Conservation (phyloP, 805 yeast genomes). For the Yarrowia deformans region DNA sequence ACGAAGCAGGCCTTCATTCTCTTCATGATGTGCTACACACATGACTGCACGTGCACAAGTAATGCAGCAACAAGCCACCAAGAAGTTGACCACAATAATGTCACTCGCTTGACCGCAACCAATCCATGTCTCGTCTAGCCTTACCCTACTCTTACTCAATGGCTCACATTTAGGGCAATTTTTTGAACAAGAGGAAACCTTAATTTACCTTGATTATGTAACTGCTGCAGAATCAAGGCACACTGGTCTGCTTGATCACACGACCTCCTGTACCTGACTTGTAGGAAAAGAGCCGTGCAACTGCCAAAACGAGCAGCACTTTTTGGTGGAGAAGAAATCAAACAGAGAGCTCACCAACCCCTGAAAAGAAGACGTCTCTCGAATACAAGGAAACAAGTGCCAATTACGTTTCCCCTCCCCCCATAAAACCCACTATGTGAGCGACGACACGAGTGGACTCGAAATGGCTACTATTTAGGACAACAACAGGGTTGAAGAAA, state of each 20-base stretch:
- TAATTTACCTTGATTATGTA: slow-evolving; percentile 36
- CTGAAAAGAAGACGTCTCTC: not conserved
- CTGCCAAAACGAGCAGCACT: not conserved
- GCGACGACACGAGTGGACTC: not conserved
- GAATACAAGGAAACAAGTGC: not conserved
- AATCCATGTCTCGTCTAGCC: too few species aligned
- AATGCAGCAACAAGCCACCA: not conserved
- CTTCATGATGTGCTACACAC: too few species aligned
- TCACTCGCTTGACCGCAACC: not conserved
- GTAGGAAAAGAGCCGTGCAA: not conserved
- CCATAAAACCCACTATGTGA: slow-evolving; percentile 4
- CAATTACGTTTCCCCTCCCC: slow-evolving; percentile 12
- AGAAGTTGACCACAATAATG: not conserved
- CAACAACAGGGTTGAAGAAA: not conserved
- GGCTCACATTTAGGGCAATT: not conserved
- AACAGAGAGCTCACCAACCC: too few species aligned
- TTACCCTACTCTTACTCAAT: not conserved
- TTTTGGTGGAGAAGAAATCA: not conserved
- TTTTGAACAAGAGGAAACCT: not conserved
- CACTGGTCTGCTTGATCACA: slow-evolving; percentile 11
- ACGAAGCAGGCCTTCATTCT: too few species aligned
- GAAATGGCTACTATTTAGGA: not conserved
- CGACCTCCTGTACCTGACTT: not conserved
- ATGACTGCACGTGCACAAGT: not conserved
- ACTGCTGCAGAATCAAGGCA: slow-evolving; percentile 36